Evolutionary conservation across 768 basidiomycete species (phyloP), one percentile per base, ranked within the genome.

Genomic region (Tulasnella sp.): DNA sequence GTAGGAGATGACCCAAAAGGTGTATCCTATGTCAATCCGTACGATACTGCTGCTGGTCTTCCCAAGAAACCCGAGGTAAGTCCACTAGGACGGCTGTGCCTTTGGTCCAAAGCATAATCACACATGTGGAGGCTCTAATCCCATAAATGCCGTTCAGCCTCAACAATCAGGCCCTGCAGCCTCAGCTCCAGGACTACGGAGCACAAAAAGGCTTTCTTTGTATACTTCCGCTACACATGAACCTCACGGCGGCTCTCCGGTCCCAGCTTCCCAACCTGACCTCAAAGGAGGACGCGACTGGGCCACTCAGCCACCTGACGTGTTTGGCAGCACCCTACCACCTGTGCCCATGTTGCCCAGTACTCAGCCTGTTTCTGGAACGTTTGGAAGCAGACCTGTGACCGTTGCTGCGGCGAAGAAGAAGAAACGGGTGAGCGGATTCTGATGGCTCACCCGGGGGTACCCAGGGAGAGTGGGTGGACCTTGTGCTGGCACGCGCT

Each of bases 291-390:
- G n/a, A 64, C 60, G 24, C 8, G n/a, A 64, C 24, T 64, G 60
- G 60, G 60, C 60, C n/a, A 64, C 60, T 24, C 60, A 64, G 60
- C 60, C 58, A 60, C 22, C 60, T n/a, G 60, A 64, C 60, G 16
- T 24, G 60, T 64, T 64, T 64, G 60, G n/a, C 24, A 31, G 31
- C 60, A 64, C 8, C n/a, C 60, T 31, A 8, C 24, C 60, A 64
- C n/a, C 60, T 64, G 20, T 24, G 24, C 11, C 60, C n/a, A 64
- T 64, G 20, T 64, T n/a, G 60, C 24, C 60, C 31, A 64, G 60
- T 24, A 64, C 60, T 64, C 60, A 64, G 16, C 60, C 60, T 24
- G 31, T 64, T 31, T 64, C 60, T 12, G 60, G 60, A 24, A 12
- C 24, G n/a, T 64, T 64, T 64, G 60, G 60, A 24, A n/a, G 20